Conservation (phyloP, 2,329 filamentous ascomycete genomes). For the Ophiocordyceps polyrhachis-furcata region DNA sequence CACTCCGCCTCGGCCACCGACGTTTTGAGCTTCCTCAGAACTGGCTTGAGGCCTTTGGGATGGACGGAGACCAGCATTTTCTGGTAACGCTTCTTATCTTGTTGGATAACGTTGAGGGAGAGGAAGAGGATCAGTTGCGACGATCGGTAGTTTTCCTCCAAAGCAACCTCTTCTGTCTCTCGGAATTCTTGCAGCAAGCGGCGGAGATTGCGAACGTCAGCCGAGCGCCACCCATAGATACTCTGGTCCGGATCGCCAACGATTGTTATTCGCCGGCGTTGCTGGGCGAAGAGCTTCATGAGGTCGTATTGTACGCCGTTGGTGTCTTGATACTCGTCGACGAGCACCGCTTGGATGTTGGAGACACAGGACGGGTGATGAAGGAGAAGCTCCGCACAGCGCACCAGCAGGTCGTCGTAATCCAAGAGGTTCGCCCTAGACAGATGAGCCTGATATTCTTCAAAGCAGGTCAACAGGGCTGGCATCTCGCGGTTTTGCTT, state of each 20-base stretch:
- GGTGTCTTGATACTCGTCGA: slow-evolving; percentile 96
- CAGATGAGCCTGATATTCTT: slow-evolving; percentile 62
- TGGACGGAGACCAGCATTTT: slow-evolving; percentile 71
- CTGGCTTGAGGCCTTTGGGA: slow-evolving; percentile 58
- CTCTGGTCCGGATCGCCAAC: slow-evolving; percentile 96
- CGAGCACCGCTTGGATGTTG: slow-evolving; percentile 78
- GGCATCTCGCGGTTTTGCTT: slow-evolving; percentile 20
- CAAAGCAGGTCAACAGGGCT: slow-evolving; percentile 50
- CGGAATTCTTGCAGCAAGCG: slow-evolving; percentile 62
- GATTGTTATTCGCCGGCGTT: slow-evolving; percentile 62
- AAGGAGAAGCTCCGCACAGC: slow-evolving; percentile 62
- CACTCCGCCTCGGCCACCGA: slow-evolving; percentile 63
- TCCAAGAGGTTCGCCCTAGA: slow-evolving; percentile 67
- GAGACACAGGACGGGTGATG: slow-evolving; percentile 62
- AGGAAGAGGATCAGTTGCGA: slow-evolving; percentile 67
- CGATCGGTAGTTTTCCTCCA: slow-evolving; percentile 91
- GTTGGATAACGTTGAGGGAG: slow-evolving; percentile 74
- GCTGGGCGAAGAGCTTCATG: slow-evolving; percentile 70
- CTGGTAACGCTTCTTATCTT: slow-evolving; percentile 62
- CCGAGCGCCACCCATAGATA: slow-evolving; percentile 90
- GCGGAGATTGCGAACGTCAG: slow-evolving; percentile 74
- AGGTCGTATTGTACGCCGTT: slow-evolving; percentile 90
- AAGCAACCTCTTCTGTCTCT: slow-evolving; percentile 59
- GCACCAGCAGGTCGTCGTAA: slow-evolving; percentile 80
- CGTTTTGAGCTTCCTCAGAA: slow-evolving; percentile 55